These are phyloP conservation scores for Mycena belliarum DNA, from an alignment of 768 basidiomycete species.

Conservation along the genomic window DNA sequence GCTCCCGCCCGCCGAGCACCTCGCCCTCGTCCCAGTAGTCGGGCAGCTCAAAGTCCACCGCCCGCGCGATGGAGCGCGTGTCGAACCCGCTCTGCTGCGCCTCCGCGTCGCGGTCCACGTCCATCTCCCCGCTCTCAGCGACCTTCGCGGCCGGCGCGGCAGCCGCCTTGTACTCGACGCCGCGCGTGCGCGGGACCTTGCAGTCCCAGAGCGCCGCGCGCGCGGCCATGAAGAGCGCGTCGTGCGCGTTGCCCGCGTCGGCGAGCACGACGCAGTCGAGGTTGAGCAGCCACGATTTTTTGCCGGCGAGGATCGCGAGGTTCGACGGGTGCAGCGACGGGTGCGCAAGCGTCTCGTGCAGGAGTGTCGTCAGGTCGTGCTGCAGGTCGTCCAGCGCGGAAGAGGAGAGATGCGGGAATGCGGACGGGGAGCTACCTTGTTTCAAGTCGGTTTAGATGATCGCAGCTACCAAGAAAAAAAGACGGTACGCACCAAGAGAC, in stretches of 20 bases:
- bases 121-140: conserved; percentile 47
- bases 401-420: conserved; percentile 69
- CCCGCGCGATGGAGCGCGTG: conserved; percentile 49
- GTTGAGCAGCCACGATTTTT: conserved; percentile 75
- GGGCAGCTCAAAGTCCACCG: conserved; percentile 81
- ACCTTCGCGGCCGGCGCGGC: conserved; percentile 20
- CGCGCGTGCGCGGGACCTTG: conserved; percentile 72
- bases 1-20: conserved; percentile 55
- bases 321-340: conserved; percentile 66
- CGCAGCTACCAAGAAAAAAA: not conserved
- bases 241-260: conserved; percentile 74
- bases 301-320: conserved; percentile 55
- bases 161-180: conserved; percentile 64
- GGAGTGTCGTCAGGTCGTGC: conserved; percentile 63
- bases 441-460: conserved; percentile 5
- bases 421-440: conserved; percentile 73
- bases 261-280: conserved; percentile 76
- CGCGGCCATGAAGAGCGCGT: conserved; percentile 78
- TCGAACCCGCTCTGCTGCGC: conserved; percentile 54
- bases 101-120: conserved; percentile 46
- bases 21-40: conserved; percentile 91
- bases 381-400: conserved; percentile 74
- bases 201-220: conserved; percentile 82
- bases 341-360: conserved; percentile 68
- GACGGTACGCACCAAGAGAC: conserved; percentile 69